Percentiles rank a stretch among this genome's conserved stretches.
These are phyloP conservation scores for Hypericum perforatum DNA, from an alignment of 345 rosid genomes.

Conservation along the genomic window DNA sequence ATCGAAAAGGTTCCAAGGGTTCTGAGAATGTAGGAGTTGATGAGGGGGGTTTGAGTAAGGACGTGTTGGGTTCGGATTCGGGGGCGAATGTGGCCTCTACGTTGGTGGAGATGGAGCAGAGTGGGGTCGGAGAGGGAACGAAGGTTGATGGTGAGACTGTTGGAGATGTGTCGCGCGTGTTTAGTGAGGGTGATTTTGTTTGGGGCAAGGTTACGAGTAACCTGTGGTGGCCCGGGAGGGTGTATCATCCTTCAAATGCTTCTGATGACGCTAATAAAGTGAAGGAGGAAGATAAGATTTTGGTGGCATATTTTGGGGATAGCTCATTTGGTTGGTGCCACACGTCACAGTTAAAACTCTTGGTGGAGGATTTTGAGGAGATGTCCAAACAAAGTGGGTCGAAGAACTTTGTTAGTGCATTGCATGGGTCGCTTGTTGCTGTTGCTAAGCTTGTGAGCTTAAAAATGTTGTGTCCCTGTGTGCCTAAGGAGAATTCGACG, in stretches of 20 bases:
- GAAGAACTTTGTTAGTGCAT: constrained; percentile 39
- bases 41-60: too few species aligned
- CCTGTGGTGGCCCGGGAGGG: constrained; percentile 99
- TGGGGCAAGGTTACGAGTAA: constrained; percentile 91
- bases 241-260: constrained; percentile 62
- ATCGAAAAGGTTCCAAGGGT: too few species aligned
- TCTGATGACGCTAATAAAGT: constrained; percentile 57
- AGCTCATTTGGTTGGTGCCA: constrained; percentile 85
- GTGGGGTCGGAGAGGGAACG: too few species aligned
- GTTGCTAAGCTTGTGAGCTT: constrained; percentile 54
- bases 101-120: too few species aligned
- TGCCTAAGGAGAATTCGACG: constrained; percentile 20
- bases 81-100: too few species aligned
- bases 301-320: constrained; percentile 85
- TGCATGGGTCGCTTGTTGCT: constrained; percentile 45
- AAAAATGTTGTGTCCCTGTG: constrained; percentile 53
- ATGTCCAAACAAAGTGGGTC: constrained; percentile 48
- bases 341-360: constrained; percentile 70
- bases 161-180: constrained; percentile 31
- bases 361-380: constrained; percentile 53
- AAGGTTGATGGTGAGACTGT: neutral
- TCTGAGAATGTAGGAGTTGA: too few species aligned
- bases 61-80: too few species aligned
- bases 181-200: constrained; percentile 70
- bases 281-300: constrained; percentile 42